These are phyloP conservation scores for Lactarius tabidus DNA, from an alignment of 768 basidiomycete genomes.

Conservation along the genomic window DNA sequence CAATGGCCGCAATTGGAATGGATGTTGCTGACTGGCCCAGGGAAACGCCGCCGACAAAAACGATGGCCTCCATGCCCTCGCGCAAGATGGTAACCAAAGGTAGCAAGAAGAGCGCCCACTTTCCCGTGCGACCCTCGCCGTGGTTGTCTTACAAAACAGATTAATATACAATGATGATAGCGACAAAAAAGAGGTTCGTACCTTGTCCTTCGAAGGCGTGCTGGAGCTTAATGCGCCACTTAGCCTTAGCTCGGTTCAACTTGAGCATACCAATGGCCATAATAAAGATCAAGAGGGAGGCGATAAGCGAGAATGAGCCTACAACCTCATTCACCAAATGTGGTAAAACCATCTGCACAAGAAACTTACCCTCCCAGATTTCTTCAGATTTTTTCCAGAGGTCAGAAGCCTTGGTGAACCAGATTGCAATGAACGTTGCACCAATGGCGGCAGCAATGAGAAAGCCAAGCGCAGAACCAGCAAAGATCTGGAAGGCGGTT, in stretches of 20 bases:
- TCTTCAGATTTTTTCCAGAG: conserved; percentile 83
- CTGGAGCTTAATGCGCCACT: conserved; percentile 89
- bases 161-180: not conserved
- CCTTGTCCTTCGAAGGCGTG: conserved; percentile 64
- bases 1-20: conserved; percentile 88
- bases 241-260: conserved; percentile 90
- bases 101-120: conserved; percentile 86
- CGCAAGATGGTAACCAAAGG: conserved; percentile 90
- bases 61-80: conserved; percentile 90
- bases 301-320: conserved; percentile 71
- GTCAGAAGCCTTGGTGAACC: conserved; percentile 87
- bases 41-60: conserved; percentile 93
- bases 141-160: conserved; percentile 40
- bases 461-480: conserved; percentile 73
- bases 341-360: conserved; percentile 1
- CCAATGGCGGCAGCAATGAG: conserved; percentile 78
- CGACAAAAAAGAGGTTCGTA: conserved; percentile 31
- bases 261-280: conserved; percentile 96
- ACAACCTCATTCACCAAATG: not conserved
- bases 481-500: conserved; percentile 55
- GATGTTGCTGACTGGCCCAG: conserved; percentile 76
- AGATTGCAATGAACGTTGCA: conserved; percentile 88
- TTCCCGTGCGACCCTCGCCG: conserved; percentile 50
- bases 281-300: conserved; percentile 78
- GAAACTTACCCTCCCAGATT: conserved; percentile 81